phyloP scores from a whole-genome alignment of 345 rosid genomes.

The Microthlaspi erraticum region DNA sequence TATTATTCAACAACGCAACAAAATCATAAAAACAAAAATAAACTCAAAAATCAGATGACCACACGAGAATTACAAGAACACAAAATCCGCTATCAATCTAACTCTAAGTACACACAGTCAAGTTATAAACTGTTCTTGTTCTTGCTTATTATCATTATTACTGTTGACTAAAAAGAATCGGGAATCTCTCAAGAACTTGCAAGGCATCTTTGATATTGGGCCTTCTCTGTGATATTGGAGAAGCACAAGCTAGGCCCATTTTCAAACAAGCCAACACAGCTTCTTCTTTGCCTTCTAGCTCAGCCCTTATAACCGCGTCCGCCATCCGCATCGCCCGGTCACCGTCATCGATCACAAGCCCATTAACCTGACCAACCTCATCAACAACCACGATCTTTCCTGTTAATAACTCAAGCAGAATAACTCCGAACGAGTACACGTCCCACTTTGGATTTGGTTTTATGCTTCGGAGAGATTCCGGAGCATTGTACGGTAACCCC shows the following conservation, averaged over 20 bases:
- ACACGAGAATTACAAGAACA: slow-evolving; percentile 2
- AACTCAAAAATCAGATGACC: slow-evolving; percentile 22
- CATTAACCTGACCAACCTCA: slow-evolving; percentile 87
- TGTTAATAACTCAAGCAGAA: slow-evolving; percentile 74
- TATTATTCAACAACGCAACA: too few relatives aligned
- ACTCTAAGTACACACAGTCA: slow-evolving; percentile 35
- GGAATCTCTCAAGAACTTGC: slow-evolving; percentile 74
- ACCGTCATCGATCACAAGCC: slow-evolving; percentile 69
- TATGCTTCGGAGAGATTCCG: slow-evolving; percentile 80
- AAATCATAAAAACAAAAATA: neutral
- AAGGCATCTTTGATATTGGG: slow-evolving; percentile 81
- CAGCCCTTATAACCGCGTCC: slow-evolving; percentile 70
- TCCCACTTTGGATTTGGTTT: slow-evolving; percentile 95
- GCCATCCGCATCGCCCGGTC: slow-evolving; percentile 68
- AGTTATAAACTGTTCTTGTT: slow-evolving; percentile 27
- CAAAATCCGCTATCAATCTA: slow-evolving; percentile 14
- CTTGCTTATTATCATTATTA: slow-evolving; percentile 22
- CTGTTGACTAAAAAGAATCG: slow-evolving; percentile 41
- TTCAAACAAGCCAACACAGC: slow-evolving; percentile 79
- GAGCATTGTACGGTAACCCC: slow-evolving; percentile 76
- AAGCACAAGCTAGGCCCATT: slow-evolving; percentile 82
- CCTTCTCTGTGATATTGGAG: slow-evolving; percentile 82
- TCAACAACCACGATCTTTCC: slow-evolving; percentile 78
- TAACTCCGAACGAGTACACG: slow-evolving; percentile 79
- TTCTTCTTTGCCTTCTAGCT: slow-evolving; percentile 86